Evolutionary conservation across 441 rosid species (phyloP).

Genomic region (Sinapis alba): DNA sequence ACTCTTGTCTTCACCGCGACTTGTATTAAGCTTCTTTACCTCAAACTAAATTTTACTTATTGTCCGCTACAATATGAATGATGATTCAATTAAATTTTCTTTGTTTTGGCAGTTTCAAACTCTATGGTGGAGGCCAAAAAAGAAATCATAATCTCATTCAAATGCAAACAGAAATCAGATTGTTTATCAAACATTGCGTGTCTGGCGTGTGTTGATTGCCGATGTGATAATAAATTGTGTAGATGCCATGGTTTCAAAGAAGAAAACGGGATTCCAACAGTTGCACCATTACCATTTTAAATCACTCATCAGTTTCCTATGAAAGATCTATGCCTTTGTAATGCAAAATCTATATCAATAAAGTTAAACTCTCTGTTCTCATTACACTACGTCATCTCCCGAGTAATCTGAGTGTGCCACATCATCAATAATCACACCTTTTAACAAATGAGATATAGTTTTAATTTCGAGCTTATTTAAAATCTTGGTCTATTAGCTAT

Average conservation of each 20-base stretch:
- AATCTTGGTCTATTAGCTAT: too few relatives aligned
- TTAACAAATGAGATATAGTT: too few relatives aligned
- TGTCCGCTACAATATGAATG: neutral
- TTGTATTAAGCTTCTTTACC: neutral
- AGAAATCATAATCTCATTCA: slow-evolving; percentile 2
- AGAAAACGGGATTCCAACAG: neutral
- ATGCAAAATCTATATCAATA: too few relatives aligned
- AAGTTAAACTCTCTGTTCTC: too few relatives aligned
- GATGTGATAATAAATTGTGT: slow-evolving; percentile 19
- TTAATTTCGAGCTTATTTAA: too few relatives aligned
- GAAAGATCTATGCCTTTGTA: neutral
- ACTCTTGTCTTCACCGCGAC: neutral
- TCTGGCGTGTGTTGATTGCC: slow-evolving; percentile 19
- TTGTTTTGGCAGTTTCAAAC: slow-evolving; percentile 6
- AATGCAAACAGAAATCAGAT: slow-evolving; percentile 9
- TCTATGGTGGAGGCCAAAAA: neutral
- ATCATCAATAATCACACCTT: too few relatives aligned
- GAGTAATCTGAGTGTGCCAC: too few relatives aligned
- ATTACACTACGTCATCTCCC: too few relatives aligned
- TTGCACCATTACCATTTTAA: neutral
- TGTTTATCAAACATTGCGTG: slow-evolving; percentile 26
- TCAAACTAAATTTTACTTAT: neutral
- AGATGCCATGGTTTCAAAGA: slow-evolving; percentile 25
- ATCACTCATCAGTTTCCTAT: neutral
- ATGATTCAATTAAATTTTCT: neutral